These are phyloP conservation scores for Saccharomyces uvarum DNA, from an alignment of 1,139 yeast genomes.

Conservation along the genomic window DNA sequence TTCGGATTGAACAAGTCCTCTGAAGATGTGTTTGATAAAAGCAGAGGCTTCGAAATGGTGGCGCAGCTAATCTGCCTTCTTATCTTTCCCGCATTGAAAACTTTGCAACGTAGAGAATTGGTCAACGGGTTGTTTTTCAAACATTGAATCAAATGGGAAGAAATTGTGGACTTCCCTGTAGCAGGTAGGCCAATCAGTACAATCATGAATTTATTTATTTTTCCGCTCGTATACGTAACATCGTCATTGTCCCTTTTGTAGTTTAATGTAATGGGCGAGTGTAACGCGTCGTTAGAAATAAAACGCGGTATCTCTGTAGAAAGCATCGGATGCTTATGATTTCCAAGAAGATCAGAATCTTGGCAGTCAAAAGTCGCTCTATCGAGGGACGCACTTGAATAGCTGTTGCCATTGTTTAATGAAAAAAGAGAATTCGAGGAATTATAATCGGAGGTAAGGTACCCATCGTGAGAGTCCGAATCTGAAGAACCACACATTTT, in stretches of 20 bases:
- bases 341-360: conserved; percentile 11
- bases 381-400: conserved; percentile 11
- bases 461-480: neutral
- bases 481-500: neutral
- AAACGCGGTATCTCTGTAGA: conserved; percentile 6
- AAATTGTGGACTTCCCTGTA: conserved; percentile 59
- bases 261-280: neutral
- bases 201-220: conserved; percentile 35
- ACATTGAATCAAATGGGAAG: conserved; percentile 42
- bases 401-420: conserved; percentile 5
- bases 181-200: conserved; percentile 67
- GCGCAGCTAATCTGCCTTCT: conserved; percentile 37
- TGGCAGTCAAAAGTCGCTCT: conserved; percentile 11
- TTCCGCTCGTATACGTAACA: neutral
- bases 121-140: conserved; percentile 30
- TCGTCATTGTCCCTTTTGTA: neutral
- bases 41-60: conserved; percentile 15
- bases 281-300: conserved; percentile 5
- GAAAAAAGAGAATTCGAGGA: conserved; percentile 25
- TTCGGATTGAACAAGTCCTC: conserved; percentile 43
- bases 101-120: conserved; percentile 24
- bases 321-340: neutral
- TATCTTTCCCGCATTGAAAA: conserved; percentile 52
- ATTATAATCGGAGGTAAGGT: conserved; percentile 6
- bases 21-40: conserved; percentile 24